phyloP scores from a whole-genome alignment of 2,329 filamentous ascomycete genomes.

The Scedosporium dehoogii region DNA sequence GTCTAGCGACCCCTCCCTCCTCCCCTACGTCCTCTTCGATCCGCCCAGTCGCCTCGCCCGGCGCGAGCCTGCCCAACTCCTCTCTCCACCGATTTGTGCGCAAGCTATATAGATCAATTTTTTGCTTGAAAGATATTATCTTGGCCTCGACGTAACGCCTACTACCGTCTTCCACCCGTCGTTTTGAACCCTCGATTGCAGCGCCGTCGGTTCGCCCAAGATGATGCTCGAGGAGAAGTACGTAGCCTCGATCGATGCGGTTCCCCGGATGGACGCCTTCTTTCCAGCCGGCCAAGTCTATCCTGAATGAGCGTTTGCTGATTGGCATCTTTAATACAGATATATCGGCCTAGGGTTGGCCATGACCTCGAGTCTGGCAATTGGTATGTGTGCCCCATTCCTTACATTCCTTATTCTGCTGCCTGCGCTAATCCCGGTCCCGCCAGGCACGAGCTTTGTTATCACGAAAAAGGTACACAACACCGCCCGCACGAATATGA shows the following conservation, averaged over 20 bases:
- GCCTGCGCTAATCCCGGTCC: not conserved
- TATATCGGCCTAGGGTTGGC: constrained; percentile 69
- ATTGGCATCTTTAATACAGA: constrained; percentile 28
- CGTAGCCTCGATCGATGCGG: constrained; percentile 9
- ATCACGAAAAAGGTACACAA: constrained; percentile 88
- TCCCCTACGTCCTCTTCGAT: not conserved
- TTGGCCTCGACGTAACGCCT: not conserved
- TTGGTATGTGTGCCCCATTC: constrained; percentile 42
- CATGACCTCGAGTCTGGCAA: constrained; percentile 65
- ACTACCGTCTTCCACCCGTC: not conserved
- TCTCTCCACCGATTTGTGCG: constrained; percentile 17
- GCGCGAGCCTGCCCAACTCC: constrained; percentile 13
- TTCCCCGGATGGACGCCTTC: not conserved
- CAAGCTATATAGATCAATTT: constrained; percentile 26
- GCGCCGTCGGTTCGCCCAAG: constrained; percentile 16
- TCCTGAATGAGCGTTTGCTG: not conserved
- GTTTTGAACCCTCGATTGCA: constrained; percentile 5
- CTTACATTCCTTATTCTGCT: not conserved
- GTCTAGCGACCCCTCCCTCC: not conserved
- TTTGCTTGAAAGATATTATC: too few species aligned
- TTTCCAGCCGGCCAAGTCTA: not conserved
- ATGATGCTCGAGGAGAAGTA: constrained; percentile 39
- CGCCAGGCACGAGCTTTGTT: constrained; percentile 82
- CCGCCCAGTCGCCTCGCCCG: constrained; percentile 12
- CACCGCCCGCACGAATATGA: constrained; percentile 7